Percentiles rank a stretch among this genome's conserved stretches.
Evolutionary conservation across 2,329 filamentous ascomycete species (phyloP).

Genomic region (Pseudogymnoascus sp.): DNA sequence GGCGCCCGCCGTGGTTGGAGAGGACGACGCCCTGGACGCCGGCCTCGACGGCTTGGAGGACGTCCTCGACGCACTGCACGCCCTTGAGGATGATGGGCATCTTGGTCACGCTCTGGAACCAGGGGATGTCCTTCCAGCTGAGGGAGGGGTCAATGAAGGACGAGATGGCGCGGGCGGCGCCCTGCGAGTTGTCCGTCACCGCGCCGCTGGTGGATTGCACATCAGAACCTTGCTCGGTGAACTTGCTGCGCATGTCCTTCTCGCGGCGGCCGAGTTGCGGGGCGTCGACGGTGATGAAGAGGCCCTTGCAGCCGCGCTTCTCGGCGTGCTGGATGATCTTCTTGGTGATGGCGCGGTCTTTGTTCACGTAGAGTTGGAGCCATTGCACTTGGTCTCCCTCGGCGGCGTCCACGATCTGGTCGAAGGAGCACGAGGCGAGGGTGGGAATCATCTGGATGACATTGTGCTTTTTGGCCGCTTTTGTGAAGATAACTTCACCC

Average conservation of each 20-base stretch:
- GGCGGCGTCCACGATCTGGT: conserved; percentile 86
- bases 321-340: conserved; percentile 89
- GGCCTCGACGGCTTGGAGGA: conserved; percentile 71
- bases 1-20: conserved; percentile 90
- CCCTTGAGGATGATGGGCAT: conserved; percentile 97
- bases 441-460: conserved; percentile 99
- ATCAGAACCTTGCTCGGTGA: conserved; percentile 70
- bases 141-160: conserved; percentile 94
- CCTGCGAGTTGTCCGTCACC: conserved; percentile 76
- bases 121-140: conserved; percentile 87
- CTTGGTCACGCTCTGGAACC: conserved; percentile 81
- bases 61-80: conserved; percentile 91
- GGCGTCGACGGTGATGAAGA: conserved; percentile 98
- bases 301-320: conserved; percentile 78
- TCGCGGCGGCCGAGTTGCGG: conserved; percentile 90
- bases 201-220: conserved; percentile 63
- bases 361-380: conserved; percentile 94
- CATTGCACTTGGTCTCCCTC: conserved; percentile 80
- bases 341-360: conserved; percentile 82
- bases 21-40: conserved; percentile 86
- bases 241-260: conserved; percentile 96
- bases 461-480: conserved; percentile 74
- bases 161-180: conserved; percentile 87
- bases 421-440: conserved; percentile 90
- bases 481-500: conserved; percentile 85